Base-by-base conservation (phyloP, 345 rosid species). In the Brassica incana region DNA sequence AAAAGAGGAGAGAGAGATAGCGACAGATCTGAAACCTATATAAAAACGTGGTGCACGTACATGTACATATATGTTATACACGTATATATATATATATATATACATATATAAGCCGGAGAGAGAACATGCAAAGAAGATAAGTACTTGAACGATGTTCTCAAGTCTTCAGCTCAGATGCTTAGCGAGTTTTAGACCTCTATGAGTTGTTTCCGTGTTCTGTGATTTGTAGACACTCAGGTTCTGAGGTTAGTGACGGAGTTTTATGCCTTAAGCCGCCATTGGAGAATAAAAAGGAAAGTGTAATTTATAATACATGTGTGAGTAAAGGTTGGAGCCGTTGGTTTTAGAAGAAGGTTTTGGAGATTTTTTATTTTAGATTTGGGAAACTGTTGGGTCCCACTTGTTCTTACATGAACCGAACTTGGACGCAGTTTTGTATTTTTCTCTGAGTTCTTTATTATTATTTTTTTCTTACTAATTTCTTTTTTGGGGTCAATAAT, bases 321-420 rank as follows among this genome's bases (percentile, higher is more conserved):
- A 74, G 75, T 74, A 80, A 56, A 75, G 80, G 62, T 65, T 8
- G 65, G 73, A 81, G 77, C 83, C 83, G 83, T 76, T 76, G 80
- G 77, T 76, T 76, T 76, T 71, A 30, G 54, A 80, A 59, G 73
- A 80, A 75, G 75, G 83, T 69, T 80, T 80, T 80, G 4, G 52
- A 10, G 33, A 32, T 36, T 9, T 65, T 65, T 74, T 74, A 58
- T 30, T 69, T 69, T 54, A 74, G 61, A 67, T 79, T 73, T 50
- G 72, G 45, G 45, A 65, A 70, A 15, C 65, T 36, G n/a, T 11
- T 74, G 30, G 83, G 80, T 14, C 83, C 83, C 69, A 81, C 69
- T 69, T 0, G 72, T 70, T 45, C 79, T 81, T 76, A 71, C 83
- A 81, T 81, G 83, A 81, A 76, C 77, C 65, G 83, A 81, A 81